These are phyloP conservation scores for Malus hybrid DNA, from an alignment of 331 rosid genomes.

Conservation along the genomic window DNA sequence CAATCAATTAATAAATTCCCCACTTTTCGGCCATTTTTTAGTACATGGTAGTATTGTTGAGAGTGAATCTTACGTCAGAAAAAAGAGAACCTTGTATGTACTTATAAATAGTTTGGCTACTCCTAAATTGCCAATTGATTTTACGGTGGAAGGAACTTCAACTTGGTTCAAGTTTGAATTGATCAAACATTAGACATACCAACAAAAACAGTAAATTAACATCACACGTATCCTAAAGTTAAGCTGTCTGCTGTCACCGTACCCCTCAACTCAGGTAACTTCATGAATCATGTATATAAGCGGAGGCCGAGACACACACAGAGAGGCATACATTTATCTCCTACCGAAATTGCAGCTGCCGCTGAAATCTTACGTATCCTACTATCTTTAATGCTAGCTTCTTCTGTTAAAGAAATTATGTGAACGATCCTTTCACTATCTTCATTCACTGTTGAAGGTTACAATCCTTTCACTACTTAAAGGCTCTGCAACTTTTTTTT, in stretches of 20 bases:
- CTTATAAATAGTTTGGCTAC: too few relatives aligned
- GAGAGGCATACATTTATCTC: neutral
- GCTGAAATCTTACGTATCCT: neutral
- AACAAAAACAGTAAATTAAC: too few relatives aligned
- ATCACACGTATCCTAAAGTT: too few relatives aligned
- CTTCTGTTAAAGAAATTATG: neutral
- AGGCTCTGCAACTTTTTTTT: neutral
- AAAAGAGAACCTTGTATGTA: accelerated
- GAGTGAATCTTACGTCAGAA: too few relatives aligned
- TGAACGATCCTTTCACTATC: neutral
- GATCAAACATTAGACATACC: too few relatives aligned
- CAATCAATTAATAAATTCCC: too few relatives aligned
- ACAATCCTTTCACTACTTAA: neutral
- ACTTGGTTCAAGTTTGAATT: too few relatives aligned
- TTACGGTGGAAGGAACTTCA: too few relatives aligned
- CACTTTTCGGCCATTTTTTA: too few relatives aligned
- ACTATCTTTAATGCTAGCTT: neutral
- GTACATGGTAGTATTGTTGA: too few relatives aligned
- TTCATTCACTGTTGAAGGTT: neutral
- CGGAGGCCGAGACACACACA: neutral
- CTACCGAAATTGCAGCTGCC: neutral
- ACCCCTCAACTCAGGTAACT: neutral
- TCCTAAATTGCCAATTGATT: too few relatives aligned
- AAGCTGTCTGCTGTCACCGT: neutral
- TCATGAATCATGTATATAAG: neutral